Evolutionary conservation across 257 asterid species (phyloP), one percentile per base, ranked within the genome.

Genomic region (Solanum virginianum): DNA sequence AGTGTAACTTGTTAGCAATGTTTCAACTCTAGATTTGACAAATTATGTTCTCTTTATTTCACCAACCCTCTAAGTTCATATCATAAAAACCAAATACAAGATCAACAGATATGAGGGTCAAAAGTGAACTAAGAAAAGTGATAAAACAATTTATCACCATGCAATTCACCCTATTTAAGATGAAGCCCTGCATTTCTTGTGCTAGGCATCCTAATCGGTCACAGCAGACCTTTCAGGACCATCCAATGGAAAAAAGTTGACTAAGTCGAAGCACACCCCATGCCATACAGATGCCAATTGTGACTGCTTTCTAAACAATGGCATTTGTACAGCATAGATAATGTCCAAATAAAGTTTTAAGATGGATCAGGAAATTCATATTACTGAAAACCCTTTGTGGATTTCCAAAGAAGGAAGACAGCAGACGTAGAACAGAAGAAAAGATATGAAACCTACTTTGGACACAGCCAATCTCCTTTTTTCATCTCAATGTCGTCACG

Each of bases 391-490:
- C 10, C 80, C 54, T 13, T 80, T 39, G 14, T 43, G 53, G 83
- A 83, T 74, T 75, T 14, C 86, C 81, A 86, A 74, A 65, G 22
- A 82, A 81, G 17, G 83, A 80, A 20, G 51, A 84, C 43, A 82
- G 22, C 85, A 79, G 82, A 69, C 10, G 17, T 53, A 26, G 47
- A 1, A 26, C 47, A 79, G 26, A 53, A 69, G 66, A 85, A 83
- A 60, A 36, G 86, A 82, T 56, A 80, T 7, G 20, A 87, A 90
- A 89, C 96, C 47, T 92, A 96, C 99, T 96, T 96, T 16, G 91
- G 89, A 83, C 99, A 96, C 71, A 96, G 98, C 98, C 99, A 96
- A 88, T 96, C 99, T 0, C 99, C 99, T 91, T 94, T 94, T 88
- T 96, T 96, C 99, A 95, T 94, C 89, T 96, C 99, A 89, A 96